Base-by-base conservation (phyloP, 2,329 filamentous ascomycete species). In the Aspergillus sp. region DNA sequence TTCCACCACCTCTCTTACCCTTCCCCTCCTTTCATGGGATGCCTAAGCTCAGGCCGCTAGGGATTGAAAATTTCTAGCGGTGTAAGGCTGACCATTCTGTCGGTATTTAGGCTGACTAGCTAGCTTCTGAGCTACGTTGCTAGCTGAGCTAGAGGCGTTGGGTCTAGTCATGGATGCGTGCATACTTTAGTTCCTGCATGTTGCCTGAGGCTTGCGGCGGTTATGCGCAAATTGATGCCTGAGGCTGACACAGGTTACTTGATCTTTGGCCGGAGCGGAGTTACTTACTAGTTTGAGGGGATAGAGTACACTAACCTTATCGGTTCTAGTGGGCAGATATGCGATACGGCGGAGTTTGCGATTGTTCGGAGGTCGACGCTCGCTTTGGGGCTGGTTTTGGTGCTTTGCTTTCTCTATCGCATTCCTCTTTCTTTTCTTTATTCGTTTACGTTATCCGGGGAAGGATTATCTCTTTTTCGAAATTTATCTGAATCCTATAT, bases 291-390 rank as follows among this genome's bases (percentile, higher is more conserved):
- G 1, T 4, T 17, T 12, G 15, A 15, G 13, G 23, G n/a, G 2
- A n/a, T 28, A 9, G 3, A 12, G 10, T 36, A 12, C 32, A 13
- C 47, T 30, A 49, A 17, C 25, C 25, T 15, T 8, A 49, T 28
- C 15, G 13, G 47, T 12, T 9, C 47, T 49, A 49, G 47, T 25
- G 5, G 47, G 23, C 13, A 49, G 28, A 28, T 25, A 17, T 49
- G 23, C 47, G 47, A 49, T 48, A 48, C 45, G 45, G 45, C 47
- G 23, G 47, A 49, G 47, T 30, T 49, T 49, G 45, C 45, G 45
- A 30, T 30, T 49, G 23, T 49, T 49, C 47, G 47, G 47, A 49
- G 47, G 23, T 49, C 45, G 21, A 23, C 45, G 28, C 28, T 30
- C 9, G 10, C 28, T 30, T 30, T 30, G 28, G 28, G 28, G 28